phyloP scores from a whole-genome alignment of 1,139 yeast species.

The Yamadazyma triangularis region DNA sequence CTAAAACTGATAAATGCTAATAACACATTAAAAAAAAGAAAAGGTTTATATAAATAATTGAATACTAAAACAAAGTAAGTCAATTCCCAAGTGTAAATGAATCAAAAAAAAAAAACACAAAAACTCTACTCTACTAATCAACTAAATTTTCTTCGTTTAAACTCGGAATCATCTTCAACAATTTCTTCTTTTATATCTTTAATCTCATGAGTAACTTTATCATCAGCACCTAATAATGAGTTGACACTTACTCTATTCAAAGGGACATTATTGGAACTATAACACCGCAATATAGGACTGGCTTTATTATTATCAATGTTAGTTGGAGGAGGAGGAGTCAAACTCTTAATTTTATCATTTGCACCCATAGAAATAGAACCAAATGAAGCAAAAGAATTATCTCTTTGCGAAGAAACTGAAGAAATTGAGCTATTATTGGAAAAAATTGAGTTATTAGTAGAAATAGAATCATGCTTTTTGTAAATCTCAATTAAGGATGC shows the following conservation, averaged over 20 bases:
- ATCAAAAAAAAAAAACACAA: too few relatives aligned
- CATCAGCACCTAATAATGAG: constrained; percentile 23
- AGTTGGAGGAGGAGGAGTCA: constrained; percentile 10
- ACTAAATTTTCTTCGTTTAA: background rate
- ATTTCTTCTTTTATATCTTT: too few relatives aligned
- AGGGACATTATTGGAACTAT: constrained; percentile 9
- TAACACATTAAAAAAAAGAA: too few relatives aligned
- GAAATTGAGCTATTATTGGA: constrained; percentile 30
- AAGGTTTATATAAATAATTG: too few relatives aligned
- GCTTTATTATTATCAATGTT: constrained; percentile 1
- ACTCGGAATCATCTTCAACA: too few relatives aligned
- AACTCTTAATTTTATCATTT: constrained; percentile 1
- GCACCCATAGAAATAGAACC: background rate
- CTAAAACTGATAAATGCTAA: too few relatives aligned
- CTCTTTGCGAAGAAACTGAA: constrained; percentile 29
- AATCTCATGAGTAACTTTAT: constrained; percentile 1
- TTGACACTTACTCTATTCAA: constrained; percentile 25
- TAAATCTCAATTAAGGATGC: constrained; percentile 44
- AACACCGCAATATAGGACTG: constrained; percentile 16
- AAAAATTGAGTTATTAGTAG: constrained; percentile 31
- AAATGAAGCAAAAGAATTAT: constrained; percentile 11
- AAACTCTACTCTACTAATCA: too few relatives aligned
- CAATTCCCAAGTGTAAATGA: too few relatives aligned
- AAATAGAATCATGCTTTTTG: constrained; percentile 12
- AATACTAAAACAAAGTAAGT: background rate